Conservation (phyloP, 257 asterid genomes). For the Thymus mandschuricus region DNA sequence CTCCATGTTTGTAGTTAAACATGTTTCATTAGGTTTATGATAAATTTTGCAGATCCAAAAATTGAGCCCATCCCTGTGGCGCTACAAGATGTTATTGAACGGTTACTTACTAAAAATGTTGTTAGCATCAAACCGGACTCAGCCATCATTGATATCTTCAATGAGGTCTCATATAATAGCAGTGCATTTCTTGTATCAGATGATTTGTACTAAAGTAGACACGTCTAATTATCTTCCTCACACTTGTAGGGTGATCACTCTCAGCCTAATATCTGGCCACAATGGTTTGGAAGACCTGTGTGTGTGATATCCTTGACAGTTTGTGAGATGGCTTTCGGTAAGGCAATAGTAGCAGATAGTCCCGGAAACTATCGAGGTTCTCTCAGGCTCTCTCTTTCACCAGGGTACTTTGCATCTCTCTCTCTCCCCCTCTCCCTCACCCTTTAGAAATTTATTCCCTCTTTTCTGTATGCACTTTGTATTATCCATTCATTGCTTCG, state of each 20-base stretch:
- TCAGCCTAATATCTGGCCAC: constrained; percentile 84
- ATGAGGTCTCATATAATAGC: constrained; percentile 59
- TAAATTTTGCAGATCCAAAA: constrained; percentile 60
- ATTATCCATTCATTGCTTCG: background rate
- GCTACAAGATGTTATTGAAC: constrained; percentile 70
- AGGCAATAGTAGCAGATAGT: constrained; percentile 52
- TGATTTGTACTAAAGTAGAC: constrained; percentile 19
- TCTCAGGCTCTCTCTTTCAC: constrained; percentile 64
- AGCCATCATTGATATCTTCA: constrained; percentile 73
- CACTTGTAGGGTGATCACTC: constrained; percentile 77
- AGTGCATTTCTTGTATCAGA: constrained; percentile 20
- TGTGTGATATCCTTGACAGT: constrained; percentile 74
- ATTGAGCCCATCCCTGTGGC: constrained; percentile 73
- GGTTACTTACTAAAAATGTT: constrained; percentile 52
- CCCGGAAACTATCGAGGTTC: constrained; percentile 80
- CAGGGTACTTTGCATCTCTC: constrained; percentile 60
- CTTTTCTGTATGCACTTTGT: background rate
- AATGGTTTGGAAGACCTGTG: constrained; percentile 78
- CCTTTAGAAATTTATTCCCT: background rate
- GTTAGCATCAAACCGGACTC: constrained; percentile 74
- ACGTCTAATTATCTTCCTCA: constrained; percentile 38
- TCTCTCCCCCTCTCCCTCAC: background rate
- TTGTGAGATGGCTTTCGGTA: constrained; percentile 82
- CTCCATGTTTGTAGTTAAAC: constrained; percentile 17
- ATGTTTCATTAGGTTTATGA: constrained; percentile 27